Conservation (phyloP, 345 rosid genomes). For the Rhodamnia argentea region DNA sequence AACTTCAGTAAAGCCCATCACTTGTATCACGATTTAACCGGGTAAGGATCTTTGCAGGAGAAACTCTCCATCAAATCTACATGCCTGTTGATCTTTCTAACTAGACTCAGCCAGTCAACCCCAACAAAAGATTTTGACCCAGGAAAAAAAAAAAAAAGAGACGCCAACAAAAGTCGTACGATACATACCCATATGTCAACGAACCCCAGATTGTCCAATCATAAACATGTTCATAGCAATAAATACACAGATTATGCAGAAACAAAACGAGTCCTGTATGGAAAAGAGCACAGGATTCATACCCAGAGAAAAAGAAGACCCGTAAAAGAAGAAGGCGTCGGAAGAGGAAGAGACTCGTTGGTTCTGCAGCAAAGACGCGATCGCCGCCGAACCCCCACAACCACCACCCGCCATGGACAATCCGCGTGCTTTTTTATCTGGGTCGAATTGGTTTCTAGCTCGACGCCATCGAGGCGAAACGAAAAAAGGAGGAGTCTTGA, state of each 20-base stretch:
- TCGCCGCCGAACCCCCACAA: conserved; percentile 15
- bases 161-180: not conserved
- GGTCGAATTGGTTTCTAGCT: not conserved
- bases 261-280: not conserved
- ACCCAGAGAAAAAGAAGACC: conserved; percentile 42
- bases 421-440: conserved; percentile 12
- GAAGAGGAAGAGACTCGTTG: conserved; percentile 27
- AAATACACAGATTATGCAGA: not conserved
- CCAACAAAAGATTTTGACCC: not conserved
- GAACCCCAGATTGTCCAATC: not conserved
- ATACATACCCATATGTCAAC: not conserved
- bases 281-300: not conserved
- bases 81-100: not conserved
- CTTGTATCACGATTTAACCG: not conserved
- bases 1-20: not conserved
- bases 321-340: conserved; percentile 35
- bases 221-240: not conserved
- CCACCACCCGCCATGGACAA: conserved; percentile 6
- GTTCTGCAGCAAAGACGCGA: conserved; percentile 31
- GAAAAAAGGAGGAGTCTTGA: not conserved
- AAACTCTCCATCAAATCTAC: not conserved
- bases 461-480: not conserved
- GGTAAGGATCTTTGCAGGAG: not conserved
- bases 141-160: not conserved
- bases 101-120: not conserved